Evolutionary conservation across 2,329 filamentous ascomycete genomes (phyloP).

Genomic region (Colletotrichum musae): DNA sequence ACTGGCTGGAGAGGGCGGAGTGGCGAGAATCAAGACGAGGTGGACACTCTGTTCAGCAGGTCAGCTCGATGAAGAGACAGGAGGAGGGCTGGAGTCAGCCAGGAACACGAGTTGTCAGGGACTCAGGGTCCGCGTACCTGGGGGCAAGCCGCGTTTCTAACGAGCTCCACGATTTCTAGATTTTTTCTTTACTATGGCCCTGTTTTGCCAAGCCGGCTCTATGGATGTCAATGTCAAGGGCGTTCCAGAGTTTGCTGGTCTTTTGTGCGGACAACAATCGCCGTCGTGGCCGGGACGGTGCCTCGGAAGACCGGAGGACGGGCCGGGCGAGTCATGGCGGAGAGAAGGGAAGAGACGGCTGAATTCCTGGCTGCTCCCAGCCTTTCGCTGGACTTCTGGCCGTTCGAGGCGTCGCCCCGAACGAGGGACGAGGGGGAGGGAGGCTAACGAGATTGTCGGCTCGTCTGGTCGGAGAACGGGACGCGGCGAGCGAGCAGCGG

Average conservation of each 20-base stretch:
- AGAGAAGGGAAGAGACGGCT: neutral
- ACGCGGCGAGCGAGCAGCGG: constrained; percentile 1
- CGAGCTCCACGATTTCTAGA: constrained; percentile 14
- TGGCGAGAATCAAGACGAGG: constrained; percentile 28
- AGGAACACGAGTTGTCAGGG: neutral
- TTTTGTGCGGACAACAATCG: constrained; percentile 19
- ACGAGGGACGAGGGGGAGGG: neutral
- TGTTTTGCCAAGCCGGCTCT: neutral
- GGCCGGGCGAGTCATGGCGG: constrained; percentile 33
- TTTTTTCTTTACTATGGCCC: constrained; percentile 6
- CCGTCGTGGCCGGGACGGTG: constrained; percentile 15
- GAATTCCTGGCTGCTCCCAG: neutral
- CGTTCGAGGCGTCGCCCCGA: neutral
- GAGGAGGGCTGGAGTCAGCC: no score
- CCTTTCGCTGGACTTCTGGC: constrained; percentile 18
- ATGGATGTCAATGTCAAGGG: constrained; percentile 5
- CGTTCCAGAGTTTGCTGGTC: constrained; percentile 13
- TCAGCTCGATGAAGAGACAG: no score
- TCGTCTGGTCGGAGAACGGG: constrained; percentile 1
- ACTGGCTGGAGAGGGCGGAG: constrained; percentile 4
- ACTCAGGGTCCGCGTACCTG: neutral
- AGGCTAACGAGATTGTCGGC: constrained; percentile 8
- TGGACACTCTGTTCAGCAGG: no score
- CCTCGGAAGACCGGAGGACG: constrained; percentile 28
- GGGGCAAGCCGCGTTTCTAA: constrained; percentile 15